Conservation (phyloP, 129 eudicot genomes). For the Solidago caesia region DNA sequence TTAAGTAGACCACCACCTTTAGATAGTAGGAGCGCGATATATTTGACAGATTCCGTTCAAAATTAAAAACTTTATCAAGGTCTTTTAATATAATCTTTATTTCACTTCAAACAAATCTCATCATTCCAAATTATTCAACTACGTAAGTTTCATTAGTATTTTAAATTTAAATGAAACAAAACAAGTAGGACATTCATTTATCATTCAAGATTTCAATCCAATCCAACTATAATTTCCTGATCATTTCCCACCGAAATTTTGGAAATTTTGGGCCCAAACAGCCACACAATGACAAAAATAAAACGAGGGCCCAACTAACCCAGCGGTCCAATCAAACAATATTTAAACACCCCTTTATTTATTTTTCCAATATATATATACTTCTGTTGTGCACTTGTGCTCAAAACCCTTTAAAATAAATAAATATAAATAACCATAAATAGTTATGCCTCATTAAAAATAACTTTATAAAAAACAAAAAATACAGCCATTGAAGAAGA, state of each 20-base stretch:
- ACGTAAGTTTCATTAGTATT: not conserved
- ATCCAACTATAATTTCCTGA: not conserved
- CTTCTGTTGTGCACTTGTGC: too few species aligned
- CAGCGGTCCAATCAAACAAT: conserved; percentile 28
- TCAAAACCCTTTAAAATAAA: not conserved
- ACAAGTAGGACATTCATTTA: not conserved
- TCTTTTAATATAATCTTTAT: too few species aligned
- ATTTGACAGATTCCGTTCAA: too few species aligned
- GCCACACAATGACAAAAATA: conserved; percentile 21
- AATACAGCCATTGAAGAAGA: too few species aligned
- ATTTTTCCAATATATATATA: not conserved
- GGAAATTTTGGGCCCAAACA: conserved; percentile 28
- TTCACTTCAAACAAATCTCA: too few species aligned
- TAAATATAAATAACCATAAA: conserved; percentile 13
- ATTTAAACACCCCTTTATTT: conserved; percentile 11
- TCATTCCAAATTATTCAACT: not conserved
- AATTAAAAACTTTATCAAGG: too few species aligned
- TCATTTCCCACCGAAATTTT: conserved; percentile 31
- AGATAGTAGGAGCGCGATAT: too few species aligned
- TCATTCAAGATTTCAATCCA: too few species aligned
- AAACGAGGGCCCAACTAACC: conserved; percentile 21
- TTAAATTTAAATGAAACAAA: not conserved
- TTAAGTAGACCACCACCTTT: too few species aligned
- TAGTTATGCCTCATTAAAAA: conserved; percentile 32
- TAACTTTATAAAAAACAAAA: too few species aligned